Conservation (phyloP, 768 basidiomycete genomes). For the Infundibulicybe gibba region DNA sequence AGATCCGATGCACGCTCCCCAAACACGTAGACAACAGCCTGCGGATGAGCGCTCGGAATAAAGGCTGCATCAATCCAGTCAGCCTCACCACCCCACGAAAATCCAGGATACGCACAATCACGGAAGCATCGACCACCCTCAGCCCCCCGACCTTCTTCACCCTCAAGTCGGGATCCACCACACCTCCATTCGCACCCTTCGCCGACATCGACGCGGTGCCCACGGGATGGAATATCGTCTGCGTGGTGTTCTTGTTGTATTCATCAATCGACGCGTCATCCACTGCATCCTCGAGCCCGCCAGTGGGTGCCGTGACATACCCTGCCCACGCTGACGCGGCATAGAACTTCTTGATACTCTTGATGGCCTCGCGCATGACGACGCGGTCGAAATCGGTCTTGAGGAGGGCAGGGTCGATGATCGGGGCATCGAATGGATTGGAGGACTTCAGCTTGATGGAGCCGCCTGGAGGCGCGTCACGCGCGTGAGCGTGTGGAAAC, state of each 20-base stretch:
- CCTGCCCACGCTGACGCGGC: slow-evolving; percentile 1
- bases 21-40: neutral
- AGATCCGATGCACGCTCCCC: slow-evolving; percentile 1
- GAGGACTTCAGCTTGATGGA: neutral
- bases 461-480: slow-evolving; percentile 2
- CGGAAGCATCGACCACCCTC: slow-evolving; percentile 32
- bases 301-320: slow-evolving; percentile 1
- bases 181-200: slow-evolving; percentile 7
- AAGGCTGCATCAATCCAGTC: neutral
- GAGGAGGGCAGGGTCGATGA: slow-evolving; percentile 25
- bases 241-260: slow-evolving; percentile 16
- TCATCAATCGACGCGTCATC: slow-evolving; percentile 26
- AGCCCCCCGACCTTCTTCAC: slow-evolving; percentile 29
- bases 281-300: slow-evolving; percentile 9
- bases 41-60: slow-evolving; percentile 2
- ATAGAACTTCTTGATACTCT: slow-evolving; percentile 3
- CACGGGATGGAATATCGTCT: slow-evolving; percentile 20
- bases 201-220: slow-evolving; percentile 22
- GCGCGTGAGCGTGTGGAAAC: neutral
- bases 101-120: slow-evolving; percentile 8
- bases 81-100: too few species aligned
- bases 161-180: slow-evolving; percentile 19
- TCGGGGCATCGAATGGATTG: slow-evolving; percentile 7
- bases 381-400: slow-evolving; percentile 9
- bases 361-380: slow-evolving; percentile 7